Evolutionary conservation across 805 yeast genomes (phyloP), one percentile per base, ranked within the genome.

Genomic region (Wickerhamiella alocasiicola): DNA sequence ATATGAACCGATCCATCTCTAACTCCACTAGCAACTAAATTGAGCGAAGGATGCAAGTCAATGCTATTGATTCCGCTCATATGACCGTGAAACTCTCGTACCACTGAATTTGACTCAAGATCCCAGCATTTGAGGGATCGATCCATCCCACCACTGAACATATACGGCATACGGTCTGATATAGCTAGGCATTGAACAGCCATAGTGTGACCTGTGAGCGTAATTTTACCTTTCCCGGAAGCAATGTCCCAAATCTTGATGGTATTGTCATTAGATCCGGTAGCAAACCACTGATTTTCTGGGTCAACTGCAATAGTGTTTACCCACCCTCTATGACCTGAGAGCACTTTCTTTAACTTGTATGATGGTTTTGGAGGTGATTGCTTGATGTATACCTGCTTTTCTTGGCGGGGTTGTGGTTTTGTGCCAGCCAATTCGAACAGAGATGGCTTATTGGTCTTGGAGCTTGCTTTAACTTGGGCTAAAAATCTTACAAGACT

Each of bases 41-140:
- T 62, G 19, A 87, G 60, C 3, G 84, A 82, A 0, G 97, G 97
- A 56, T 88, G 97, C 12, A 85, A 56, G 44, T 77, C 88, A 31
- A 87, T 66, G 0, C 93, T 68, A 53, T 83, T 84, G 2, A 91
- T 82, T 3, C 94, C 93, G 23, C 94, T 82, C 19, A 83, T 66
- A 62, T 91, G 98, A 3, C 98, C 99, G 61, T 87, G 93, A 59
- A 83, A 91, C 51, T 85, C 84, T 42, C 96, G 65, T 3, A 85
- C 72, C 2, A 82, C 74, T 49, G 74, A 74, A 51, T 87, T 83
- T 53, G 76, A 72, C 57, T 88, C 97, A 49, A 91, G 66, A 63
- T 91, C 99, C 96, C 97, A 91, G 59, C 97, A 87, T 55, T 83
- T 75, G 7, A 85, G 83, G 19, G 85, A 69, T 57, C 87, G 87